Percentiles rank a stretch among this genome's conserved stretches.
phyloP scores from a whole-genome alignment of 1,139 yeast genomes.

The Yamadazyma buinensis region DNA sequence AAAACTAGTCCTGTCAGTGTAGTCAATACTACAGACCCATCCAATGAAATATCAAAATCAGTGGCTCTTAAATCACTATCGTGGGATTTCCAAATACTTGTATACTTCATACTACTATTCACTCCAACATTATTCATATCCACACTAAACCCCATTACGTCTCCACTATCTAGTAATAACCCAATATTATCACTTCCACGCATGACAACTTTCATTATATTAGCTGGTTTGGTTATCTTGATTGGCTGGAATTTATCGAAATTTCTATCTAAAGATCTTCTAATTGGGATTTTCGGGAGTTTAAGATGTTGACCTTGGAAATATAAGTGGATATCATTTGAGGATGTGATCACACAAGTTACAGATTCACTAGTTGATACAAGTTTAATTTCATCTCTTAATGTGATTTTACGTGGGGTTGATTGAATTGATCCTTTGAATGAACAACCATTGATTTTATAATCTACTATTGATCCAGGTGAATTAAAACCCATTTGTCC shows the following conservation, averaged over 20 bases:
- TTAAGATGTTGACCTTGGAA: constrained; percentile 56
- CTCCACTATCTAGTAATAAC: constrained; percentile 51
- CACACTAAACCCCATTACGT: constrained; percentile 37
- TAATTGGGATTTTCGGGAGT: constrained; percentile 35
- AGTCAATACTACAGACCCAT: constrained; percentile 67
- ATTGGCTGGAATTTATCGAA: constrained; percentile 56
- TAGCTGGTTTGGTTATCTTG: constrained; percentile 37
- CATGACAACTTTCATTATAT: constrained; percentile 30
- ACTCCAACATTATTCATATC: constrained; percentile 12
- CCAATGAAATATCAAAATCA: constrained; percentile 66
- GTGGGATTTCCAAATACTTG: constrained; percentile 51
- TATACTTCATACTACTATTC: constrained; percentile 32
- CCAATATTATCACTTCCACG: constrained; percentile 35
- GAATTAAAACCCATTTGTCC: constrained; percentile 76
- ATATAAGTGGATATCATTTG: constrained; percentile 62
- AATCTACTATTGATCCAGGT: constrained; percentile 13
- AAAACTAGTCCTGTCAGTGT: constrained; percentile 68
- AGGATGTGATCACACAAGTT: constrained; percentile 61
- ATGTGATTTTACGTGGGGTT: constrained; percentile 41
- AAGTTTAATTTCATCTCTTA: constrained; percentile 50
- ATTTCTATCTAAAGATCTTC: constrained; percentile 31
- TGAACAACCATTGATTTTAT: constrained; percentile 24
- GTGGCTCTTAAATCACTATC: constrained; percentile 45
- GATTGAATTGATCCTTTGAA: constrained; percentile 33
- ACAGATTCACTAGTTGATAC: constrained; percentile 68